These are phyloP conservation scores for Lactarius pseudohatsudake DNA, from an alignment of 768 basidiomycete genomes.

Conservation along the genomic window DNA sequence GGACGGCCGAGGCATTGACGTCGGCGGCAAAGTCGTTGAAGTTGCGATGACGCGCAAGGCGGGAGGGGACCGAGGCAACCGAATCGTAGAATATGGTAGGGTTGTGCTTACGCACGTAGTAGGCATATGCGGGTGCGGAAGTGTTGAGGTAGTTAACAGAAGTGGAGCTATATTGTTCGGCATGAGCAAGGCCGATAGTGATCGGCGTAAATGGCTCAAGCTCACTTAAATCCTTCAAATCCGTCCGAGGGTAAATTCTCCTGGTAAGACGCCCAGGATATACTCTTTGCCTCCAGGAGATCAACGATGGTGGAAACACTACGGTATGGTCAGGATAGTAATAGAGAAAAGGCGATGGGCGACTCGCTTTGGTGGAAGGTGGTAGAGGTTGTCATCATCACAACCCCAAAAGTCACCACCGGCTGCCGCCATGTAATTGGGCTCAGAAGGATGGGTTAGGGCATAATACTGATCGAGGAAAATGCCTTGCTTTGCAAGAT, in stretches of 20 bases:
- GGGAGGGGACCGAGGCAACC: too few relatives aligned
- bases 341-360: not conserved
- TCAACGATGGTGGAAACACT: conserved; percentile 56
- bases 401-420: conserved; percentile 58
- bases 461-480: conserved; percentile 44
- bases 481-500: conserved; percentile 52
- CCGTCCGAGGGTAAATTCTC: conserved; percentile 57
- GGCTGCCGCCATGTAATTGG: conserved; percentile 53
- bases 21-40: too few relatives aligned
- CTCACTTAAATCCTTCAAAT: conserved; percentile 35
- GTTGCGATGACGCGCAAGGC: too few relatives aligned
- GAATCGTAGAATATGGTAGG: too few relatives aligned
- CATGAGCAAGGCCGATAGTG: not conserved
- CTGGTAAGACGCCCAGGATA: conserved; percentile 63
- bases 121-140: conserved; percentile 42
- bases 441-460: conserved; percentile 59
- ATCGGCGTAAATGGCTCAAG: not conserved
- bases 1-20: conserved; percentile 43
- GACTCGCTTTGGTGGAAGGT: conserved; percentile 32
- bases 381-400: conserved; percentile 41
- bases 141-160: conserved; percentile 41
- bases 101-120: conserved; percentile 36
- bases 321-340: not conserved
- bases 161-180: conserved; percentile 34
- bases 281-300: conserved; percentile 53